These are phyloP conservation scores for Solanum hybrid DNA, from an alignment of 305 asterid species.

Conservation along the genomic window DNA sequence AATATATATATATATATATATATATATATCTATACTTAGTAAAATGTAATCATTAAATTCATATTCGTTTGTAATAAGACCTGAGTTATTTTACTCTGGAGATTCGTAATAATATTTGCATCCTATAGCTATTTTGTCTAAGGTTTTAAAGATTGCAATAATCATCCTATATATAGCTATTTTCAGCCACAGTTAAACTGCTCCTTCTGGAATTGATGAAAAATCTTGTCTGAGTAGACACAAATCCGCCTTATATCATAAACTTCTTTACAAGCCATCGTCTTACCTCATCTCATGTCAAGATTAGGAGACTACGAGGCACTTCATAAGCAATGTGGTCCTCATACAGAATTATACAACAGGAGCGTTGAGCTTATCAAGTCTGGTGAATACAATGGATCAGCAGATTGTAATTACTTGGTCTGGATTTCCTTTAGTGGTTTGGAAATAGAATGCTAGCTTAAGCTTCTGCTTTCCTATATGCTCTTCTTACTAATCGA, in stretches of 20 bases:
- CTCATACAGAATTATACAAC: conserved; percentile 47
- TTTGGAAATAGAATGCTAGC: conserved; percentile 56
- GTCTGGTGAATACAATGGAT: conserved; percentile 20
- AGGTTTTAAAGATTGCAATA: neutral
- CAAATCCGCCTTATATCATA: conserved; percentile 40
- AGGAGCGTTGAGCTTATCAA: conserved; percentile 34
- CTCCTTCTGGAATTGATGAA: conserved; percentile 48
- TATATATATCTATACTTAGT: neutral
- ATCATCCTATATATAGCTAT: no score
- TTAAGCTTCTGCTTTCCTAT: conserved; percentile 61
- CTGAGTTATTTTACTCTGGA: neutral
- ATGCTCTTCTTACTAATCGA: conserved; percentile 60
- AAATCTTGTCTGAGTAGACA: conserved; percentile 63
- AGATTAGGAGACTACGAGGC: conserved; percentile 58
- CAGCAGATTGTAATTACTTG: conserved; percentile 44
- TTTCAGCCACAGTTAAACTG: conserved; percentile 7
- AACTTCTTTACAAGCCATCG: conserved; percentile 30
- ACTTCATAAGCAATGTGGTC: conserved; percentile 65
- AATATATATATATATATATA: neutral
- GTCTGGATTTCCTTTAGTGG: conserved; percentile 67
- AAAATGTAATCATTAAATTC: neutral
- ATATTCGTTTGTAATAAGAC: neutral
- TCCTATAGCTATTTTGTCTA: neutral
- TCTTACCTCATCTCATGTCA: conserved; percentile 42
- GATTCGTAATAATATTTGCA: neutral